phyloP scores from a whole-genome alignment of 768 basidiomycete species.

The Rhodotorula diobovata region DNA sequence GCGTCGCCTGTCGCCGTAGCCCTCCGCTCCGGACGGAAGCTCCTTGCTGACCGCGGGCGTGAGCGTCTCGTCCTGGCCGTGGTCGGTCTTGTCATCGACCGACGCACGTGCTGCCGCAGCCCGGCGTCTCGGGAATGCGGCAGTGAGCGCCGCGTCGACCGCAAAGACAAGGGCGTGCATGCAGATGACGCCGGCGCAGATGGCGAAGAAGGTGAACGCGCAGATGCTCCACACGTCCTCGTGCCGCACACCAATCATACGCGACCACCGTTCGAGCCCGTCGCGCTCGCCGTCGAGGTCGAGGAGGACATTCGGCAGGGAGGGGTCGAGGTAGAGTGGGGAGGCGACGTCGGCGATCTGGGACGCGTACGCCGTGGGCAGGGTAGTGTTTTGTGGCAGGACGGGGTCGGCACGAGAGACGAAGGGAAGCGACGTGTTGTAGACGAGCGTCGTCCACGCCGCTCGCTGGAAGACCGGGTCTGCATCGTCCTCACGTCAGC shows the following conservation, averaged over 20 bases:
- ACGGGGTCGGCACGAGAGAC: conserved; percentile 12
- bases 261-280: conserved; percentile 80
- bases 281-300: conserved; percentile 49
- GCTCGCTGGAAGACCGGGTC: conserved; percentile 86
- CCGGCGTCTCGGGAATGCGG: conserved; percentile 50
- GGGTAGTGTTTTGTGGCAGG: conserved; percentile 12
- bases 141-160: conserved; percentile 53
- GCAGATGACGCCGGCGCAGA: conserved; percentile 66
- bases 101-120: conserved; percentile 45
- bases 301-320: conserved; percentile 68
- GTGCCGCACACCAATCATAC: conserved; percentile 73
- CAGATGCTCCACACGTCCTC: conserved; percentile 69
- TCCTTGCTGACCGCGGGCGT: conserved; percentile 8
- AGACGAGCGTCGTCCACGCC: conserved; percentile 70
- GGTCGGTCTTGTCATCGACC: conserved; percentile 32
- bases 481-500: conserved; percentile 44
- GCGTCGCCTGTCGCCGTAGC: background rate
- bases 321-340: conserved; percentile 68
- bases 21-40: background rate
- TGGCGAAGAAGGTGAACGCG: conserved; percentile 71
- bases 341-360: conserved; percentile 69
- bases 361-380: conserved; percentile 58
- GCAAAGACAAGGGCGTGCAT: conserved; percentile 69
- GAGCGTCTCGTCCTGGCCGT: conserved; percentile 2
- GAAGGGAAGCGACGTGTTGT: conserved; percentile 42